Evolutionary conservation across 2,329 filamentous ascomycete genomes (phyloP), one percentile per base, ranked within the genome.

Genomic region (Neospermospora avenae): DNA sequence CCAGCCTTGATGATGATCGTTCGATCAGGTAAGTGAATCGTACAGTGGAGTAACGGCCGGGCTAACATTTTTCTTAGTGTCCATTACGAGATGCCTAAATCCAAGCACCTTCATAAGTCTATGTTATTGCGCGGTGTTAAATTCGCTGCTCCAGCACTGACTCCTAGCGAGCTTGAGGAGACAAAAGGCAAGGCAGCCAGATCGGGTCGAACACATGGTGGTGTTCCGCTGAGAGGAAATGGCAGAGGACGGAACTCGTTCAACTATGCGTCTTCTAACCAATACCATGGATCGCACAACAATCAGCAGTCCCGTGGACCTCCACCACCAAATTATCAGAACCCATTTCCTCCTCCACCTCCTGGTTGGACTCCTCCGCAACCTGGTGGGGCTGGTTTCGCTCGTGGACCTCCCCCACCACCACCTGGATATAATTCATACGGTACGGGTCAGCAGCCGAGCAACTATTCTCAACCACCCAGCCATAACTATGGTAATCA

Each of bases 101-200:
- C 84, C 18, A 80, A 79, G 10, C 83, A 90, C 68, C 78, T 85
- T 4, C 95, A 99, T 77, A 97, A 97, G 73, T 97, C 93, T 5
- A 96, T 96, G 89, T 82, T 99, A 14, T 81, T 99, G 37, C 87
- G 91, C 2, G 95, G 95, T 13, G 86, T 93, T 41, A 86, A 88
- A 68, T 81, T 93, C 59, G 85, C 89, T 4, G 77, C 81, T 1
- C 85, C 90, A 1, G 88, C 85, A 10, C 83, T 99, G 1, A 89
- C 90, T 59, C 81, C 84, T 35, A 84, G 83, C 60, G 93, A 97
- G 70, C 85, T 93, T 57, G 88, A 93, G 65, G 81, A 83, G 7
- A 83, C 93, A 45, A 85, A 86, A 71, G 81, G 82, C 56, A 87
- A 88, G 71, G 79, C 87, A 35, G 78, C 83, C 57, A 82, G 84